Evolutionary conservation across 306 rosid species (phyloP).

Genomic region (Rosa rugosa): DNA sequence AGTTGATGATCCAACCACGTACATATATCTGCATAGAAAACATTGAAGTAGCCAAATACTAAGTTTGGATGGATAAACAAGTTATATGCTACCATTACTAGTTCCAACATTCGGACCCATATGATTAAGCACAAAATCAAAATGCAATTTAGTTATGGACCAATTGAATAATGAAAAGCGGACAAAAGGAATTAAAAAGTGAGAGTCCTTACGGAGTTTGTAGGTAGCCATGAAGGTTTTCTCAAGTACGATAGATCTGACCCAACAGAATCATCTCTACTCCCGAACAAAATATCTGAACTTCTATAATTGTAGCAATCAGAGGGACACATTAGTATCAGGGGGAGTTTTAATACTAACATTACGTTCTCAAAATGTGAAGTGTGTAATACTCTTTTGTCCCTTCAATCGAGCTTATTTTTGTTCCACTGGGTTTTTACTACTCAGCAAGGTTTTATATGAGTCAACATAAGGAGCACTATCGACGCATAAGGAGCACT

Average conservation of each 20-base stretch:
- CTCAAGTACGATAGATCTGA: conserved; percentile 48
- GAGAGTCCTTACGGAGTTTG: conserved; percentile 57
- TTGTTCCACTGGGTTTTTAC: no score
- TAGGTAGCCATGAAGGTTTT: conserved; percentile 84
- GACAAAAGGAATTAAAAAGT: not conserved
- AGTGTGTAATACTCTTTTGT: no score
- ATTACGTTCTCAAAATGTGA: no score
- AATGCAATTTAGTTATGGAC: not conserved
- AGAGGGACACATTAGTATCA: no score
- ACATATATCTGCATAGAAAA: conserved; percentile 54
- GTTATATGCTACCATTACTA: not conserved
- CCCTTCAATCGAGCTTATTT: no score
- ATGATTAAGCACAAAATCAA: not conserved
- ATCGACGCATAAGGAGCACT: no score
- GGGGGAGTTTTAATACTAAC: no score
- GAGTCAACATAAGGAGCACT: no score
- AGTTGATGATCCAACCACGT: conserved; percentile 60
- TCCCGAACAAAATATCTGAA: conserved; percentile 38
- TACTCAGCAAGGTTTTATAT: no score
- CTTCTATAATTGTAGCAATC: no score
- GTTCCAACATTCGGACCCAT: not conserved
- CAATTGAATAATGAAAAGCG: conserved; percentile 3
- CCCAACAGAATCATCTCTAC: conserved; percentile 52
- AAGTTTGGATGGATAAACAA: not conserved
- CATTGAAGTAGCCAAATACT: conserved; percentile 12